Conservation (phyloP, 495 filamentous ascomycete species). For the Talaromyces wortmannii region DNA sequence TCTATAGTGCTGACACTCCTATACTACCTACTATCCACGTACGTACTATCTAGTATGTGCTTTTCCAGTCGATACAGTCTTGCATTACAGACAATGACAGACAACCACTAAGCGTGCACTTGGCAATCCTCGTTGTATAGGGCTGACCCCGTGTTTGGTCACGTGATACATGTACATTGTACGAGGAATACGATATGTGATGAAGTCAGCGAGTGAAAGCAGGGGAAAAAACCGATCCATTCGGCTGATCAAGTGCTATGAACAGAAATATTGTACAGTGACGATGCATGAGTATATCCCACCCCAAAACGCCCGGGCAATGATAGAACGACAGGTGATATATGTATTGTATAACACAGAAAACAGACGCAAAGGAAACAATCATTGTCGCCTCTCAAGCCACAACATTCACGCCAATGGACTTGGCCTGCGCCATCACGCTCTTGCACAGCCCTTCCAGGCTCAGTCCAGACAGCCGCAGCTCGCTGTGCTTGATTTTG, state of each 20-base stretch:
- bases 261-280: neutral
- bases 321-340: neutral
- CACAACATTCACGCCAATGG: constrained; percentile 76
- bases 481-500: constrained; percentile 86
- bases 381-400: constrained; percentile 35
- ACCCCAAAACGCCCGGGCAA: neutral
- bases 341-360: neutral
- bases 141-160: too few relatives aligned
- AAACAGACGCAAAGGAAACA: neutral
- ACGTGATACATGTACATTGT: too few relatives aligned
- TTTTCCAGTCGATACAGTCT: too few relatives aligned
- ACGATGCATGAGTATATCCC: neutral
- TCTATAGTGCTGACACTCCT: too few relatives aligned
- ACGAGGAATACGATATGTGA: too few relatives aligned
- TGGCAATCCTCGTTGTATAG: too few relatives aligned
- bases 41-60: too few relatives aligned
- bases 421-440: constrained; percentile 82
- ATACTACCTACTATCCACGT: too few relatives aligned
- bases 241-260: neutral
- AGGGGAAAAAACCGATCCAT: too few relatives aligned
- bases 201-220: too few relatives aligned
- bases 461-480: constrained; percentile 69
- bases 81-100: too few relatives aligned
- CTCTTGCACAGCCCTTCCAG: constrained; percentile 78
- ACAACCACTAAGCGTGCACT: too few relatives aligned